Evolutionary conservation across 805 yeast genomes (phyloP).

Genomic region (Schizosaccharomyces osmophilus): DNA sequence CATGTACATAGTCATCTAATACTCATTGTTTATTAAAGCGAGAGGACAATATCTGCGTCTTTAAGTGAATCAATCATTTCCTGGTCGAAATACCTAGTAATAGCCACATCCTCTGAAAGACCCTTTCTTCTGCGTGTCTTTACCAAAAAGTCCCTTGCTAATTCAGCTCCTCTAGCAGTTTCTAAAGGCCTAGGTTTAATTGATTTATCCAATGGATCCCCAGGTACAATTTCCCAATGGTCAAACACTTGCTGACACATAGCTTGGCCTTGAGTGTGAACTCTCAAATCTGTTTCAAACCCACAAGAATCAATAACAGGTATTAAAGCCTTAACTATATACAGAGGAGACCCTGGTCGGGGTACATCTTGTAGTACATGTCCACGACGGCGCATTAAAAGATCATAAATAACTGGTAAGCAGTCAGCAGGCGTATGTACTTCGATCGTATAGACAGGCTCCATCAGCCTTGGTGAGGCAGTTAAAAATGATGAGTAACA

Average conservation of each 20-base stretch:
- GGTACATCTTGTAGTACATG: constrained; percentile 23
- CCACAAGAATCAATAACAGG: constrained; percentile 88
- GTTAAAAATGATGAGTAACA: constrained; percentile 58
- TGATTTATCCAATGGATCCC: constrained; percentile 62
- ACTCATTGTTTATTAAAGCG: not conserved
- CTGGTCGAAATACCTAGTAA: constrained; percentile 42
- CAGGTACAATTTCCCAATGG: constrained; percentile 63
- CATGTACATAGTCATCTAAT: too few relatives aligned
- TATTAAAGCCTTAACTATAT: constrained; percentile 32
- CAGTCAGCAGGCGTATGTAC: constrained; percentile 29
- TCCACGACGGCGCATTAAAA: constrained; percentile 50
- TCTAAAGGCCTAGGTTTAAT: constrained; percentile 41
- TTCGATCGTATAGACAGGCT: constrained; percentile 48
- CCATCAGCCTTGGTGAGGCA: constrained; percentile 56
- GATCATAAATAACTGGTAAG: constrained; percentile 23
- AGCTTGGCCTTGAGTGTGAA: constrained; percentile 58
- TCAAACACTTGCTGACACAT: constrained; percentile 40
- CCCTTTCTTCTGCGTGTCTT: constrained; percentile 84
- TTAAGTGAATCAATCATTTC: constrained; percentile 2
- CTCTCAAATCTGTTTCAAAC: constrained; percentile 59
- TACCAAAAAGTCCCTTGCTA: constrained; percentile 71
- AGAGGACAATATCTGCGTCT: not conserved
- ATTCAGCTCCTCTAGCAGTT: constrained; percentile 42
- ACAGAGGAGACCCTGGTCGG: constrained; percentile 51
- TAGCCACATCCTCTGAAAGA: constrained; percentile 40